These are phyloP conservation scores for Ophioceras dolichostomum DNA, from an alignment of 2,329 filamentous ascomycete genomes.

Conservation along the genomic window DNA sequence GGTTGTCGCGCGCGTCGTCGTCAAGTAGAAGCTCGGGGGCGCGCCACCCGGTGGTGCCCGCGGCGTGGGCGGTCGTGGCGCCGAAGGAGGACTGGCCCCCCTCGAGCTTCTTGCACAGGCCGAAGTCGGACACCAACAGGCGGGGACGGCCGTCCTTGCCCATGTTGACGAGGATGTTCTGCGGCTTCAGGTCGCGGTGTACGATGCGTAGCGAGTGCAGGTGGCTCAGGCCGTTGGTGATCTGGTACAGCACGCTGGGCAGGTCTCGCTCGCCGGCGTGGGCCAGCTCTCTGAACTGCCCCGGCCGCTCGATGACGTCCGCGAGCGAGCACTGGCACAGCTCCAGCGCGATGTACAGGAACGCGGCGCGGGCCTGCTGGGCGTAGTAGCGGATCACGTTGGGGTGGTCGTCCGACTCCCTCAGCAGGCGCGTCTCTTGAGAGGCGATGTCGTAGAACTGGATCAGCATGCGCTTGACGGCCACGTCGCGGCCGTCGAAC, in stretches of 20 bases:
- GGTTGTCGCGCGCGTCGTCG: conserved; percentile 39
- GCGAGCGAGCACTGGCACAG: conserved; percentile 88
- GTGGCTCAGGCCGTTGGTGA: conserved; percentile 79
- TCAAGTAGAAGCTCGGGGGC: conserved; percentile 85
- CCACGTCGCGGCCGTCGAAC: conserved; percentile 85
- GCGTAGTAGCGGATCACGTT: conserved; percentile 97
- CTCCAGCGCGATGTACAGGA: conserved; percentile 93
- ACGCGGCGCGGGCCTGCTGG: conserved; percentile 76
- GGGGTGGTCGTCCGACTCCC: conserved; percentile 89
- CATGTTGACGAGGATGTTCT: conserved; percentile 85
- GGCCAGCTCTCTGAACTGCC: conserved; percentile 55
- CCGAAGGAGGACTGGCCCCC: conserved; percentile 90
- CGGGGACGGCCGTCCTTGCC: conserved; percentile 59
- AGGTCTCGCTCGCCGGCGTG: conserved; percentile 63
- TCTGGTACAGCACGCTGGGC: conserved; percentile 72
- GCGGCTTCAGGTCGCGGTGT: conserved; percentile 91
- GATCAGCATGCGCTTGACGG: conserved; percentile 92
- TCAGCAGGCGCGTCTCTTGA: conserved; percentile 79
- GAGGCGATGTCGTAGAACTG: conserved; percentile 94
- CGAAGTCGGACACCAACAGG: conserved; percentile 95
- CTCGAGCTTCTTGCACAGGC: conserved; percentile 92
- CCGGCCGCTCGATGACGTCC: conserved; percentile 73
- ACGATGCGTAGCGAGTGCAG: conserved; percentile 89
- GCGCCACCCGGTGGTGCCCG: conserved; percentile 91
- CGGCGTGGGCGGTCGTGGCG: conserved; percentile 85